Evolutionary conservation across 2,329 filamentous ascomycete genomes (phyloP), one percentile per base, ranked within the genome.

Genomic region (Fusarium decemcellulare): DNA sequence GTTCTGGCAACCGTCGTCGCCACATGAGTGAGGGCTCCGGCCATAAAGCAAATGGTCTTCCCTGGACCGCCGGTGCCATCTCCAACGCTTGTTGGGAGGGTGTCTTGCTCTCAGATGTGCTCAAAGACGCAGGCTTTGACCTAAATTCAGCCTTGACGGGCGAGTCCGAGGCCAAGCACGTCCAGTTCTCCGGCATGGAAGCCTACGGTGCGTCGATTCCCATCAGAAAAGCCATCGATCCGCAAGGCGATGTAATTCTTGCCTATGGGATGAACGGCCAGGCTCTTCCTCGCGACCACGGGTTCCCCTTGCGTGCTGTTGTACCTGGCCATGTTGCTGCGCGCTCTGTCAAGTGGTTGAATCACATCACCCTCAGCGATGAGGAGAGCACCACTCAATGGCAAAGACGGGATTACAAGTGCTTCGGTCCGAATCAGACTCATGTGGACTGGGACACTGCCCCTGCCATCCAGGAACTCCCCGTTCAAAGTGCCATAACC

Each of bases 331-430:
- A 89, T 53, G 90, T 92, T 2, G 91, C 90, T 1, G 91, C 90
- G 1, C 84, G 90, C 2, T 90, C 87, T 7, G 90, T 92, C 68
- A 93, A 93, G 74, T 93, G 90, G 91, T 80, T 93, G 2, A 88
- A 84, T 65, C 86, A 86, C 46, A 89, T 93, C 57, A 84, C 87
- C 0, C 81, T 92, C 2, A 87, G 88, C 40, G 88, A 90, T 59
- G 90, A 92, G 67, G 91, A 93, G 76, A 90, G 88, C 70, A 79
- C 84, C 5, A 90, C 86, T 44, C 86, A 91, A 73, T 91, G 90
- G 89, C 89, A 92, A 74, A 83, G 87, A 23, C 84, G 86, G 16
- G 90, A 92, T 75, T 92, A 92, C 79, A 92, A 92, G 76, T 88
- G 86, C 72, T 91, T 92, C 63, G 88, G 90, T 0, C 90, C 90